These are phyloP conservation scores for Calcarisporium arbuscula DNA, from an alignment of 2,329 filamentous ascomycete genomes.

Conservation along the genomic window DNA sequence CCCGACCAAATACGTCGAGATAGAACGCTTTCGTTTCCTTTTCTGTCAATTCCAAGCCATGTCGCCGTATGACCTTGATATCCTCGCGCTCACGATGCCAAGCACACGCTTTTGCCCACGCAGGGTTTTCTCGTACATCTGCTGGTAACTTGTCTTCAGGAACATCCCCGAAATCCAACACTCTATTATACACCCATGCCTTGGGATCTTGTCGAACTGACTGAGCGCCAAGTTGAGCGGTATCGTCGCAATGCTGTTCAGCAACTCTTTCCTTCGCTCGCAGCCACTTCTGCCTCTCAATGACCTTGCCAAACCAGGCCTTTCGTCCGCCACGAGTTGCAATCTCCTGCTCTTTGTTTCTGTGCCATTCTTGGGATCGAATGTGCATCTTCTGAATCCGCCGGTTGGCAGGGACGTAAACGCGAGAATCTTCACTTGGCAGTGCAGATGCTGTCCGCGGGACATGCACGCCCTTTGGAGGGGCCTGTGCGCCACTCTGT, in stretches of 20 bases:
- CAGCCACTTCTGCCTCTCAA: constrained; percentile 29
- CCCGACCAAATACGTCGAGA: too few species aligned
- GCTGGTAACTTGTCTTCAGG: constrained; percentile 35
- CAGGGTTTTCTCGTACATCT: constrained; percentile 35
- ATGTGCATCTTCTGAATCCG: constrained; percentile 39
- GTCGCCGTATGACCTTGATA: constrained; percentile 4
- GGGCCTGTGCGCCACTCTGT: constrained; percentile 18
- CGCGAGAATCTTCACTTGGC: constrained; percentile 19
- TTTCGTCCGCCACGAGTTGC: constrained; percentile 41
- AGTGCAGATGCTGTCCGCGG: constrained; percentile 2
- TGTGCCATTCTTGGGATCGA: constrained; percentile 38
- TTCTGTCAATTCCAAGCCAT: constrained; percentile 11
- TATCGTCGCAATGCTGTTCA: constrained; percentile 10
- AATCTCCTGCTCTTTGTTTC: constrained; percentile 44
- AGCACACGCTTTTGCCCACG: constrained; percentile 36
- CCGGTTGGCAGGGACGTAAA: constrained; percentile 44
- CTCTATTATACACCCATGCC: constrained; percentile 20
- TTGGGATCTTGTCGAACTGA: constrained; percentile 17
- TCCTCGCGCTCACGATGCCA: constrained; percentile 25
- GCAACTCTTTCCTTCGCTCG: constrained; percentile 14
- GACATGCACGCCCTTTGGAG: constrained; percentile 17
- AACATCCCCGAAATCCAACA: constrained; percentile 31
- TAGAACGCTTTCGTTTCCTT: constrained; percentile 18
- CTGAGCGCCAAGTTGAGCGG: background rate
- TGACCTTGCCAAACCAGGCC: constrained; percentile 40